A percentile compares a stretch with the other conserved stretches of the same genome.
Evolutionary conservation across 768 basidiomycete species (phyloP).

Genomic region (Panaeolus papilionaceus): DNA sequence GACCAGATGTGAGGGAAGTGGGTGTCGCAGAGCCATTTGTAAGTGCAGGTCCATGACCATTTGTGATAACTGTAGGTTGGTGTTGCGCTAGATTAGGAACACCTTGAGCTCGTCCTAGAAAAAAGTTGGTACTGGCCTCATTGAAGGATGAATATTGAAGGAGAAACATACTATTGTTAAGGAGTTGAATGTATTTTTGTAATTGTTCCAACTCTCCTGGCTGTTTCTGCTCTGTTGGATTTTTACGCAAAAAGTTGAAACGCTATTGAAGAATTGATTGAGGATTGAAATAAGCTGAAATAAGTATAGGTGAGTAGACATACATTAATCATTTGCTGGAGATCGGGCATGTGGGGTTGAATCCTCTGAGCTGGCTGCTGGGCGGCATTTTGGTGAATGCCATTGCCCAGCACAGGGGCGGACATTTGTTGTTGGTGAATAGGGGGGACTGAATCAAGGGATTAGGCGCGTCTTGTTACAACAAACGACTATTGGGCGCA

Average conservation of each 20-base stretch:
- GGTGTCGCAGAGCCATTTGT: conserved; percentile 49
- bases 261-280: conserved; percentile 41
- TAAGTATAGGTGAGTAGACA: conserved; percentile 24
- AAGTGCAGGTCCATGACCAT: conserved; percentile 54
- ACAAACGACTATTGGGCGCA: conserved; percentile 22
- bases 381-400: conserved; percentile 38
- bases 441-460: conserved; percentile 21
- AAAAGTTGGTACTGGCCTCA: conserved; percentile 19
- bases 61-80: conserved; percentile 42
- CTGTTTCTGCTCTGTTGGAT: conserved; percentile 55
- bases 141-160: conserved; percentile 15
- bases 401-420: conserved; percentile 47
- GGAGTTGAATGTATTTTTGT: conserved; percentile 52
- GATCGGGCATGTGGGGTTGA: conserved; percentile 39
- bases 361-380: conserved; percentile 42
- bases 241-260: conserved; percentile 54
- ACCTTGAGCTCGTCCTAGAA: conserved; percentile 37
- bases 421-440: conserved; percentile 37
- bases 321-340: conserved; percentile 52
- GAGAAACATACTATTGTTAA: conserved; percentile 39
- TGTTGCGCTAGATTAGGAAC: conserved; percentile 39
- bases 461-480: conserved; percentile 24
- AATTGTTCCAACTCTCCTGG: conserved; percentile 50
- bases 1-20: conserved; percentile 53
- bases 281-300: conserved; percentile 15